phyloP scores from a whole-genome alignment of 1,284 basidiomycete genomes.

The Bondarzewia mesenterica region DNA sequence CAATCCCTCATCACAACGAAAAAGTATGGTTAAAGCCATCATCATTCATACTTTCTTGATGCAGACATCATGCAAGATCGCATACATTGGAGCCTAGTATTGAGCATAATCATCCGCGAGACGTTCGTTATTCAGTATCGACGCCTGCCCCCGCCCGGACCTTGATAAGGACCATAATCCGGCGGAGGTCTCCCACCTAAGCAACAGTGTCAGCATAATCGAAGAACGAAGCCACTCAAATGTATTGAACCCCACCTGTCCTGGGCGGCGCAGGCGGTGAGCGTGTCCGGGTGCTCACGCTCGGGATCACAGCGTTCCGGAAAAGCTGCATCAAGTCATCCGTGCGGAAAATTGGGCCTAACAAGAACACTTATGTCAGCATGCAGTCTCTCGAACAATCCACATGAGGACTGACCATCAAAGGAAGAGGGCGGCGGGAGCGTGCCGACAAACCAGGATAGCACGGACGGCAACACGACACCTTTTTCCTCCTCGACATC shows the following conservation, averaged over 20 bases:
- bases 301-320: conserved; percentile 69
- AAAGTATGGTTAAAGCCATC: too few species aligned
- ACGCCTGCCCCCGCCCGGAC: conserved; percentile 24
- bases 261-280: conserved; percentile 35
- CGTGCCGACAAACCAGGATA: conserved; percentile 76
- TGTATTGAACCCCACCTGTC: too few species aligned
- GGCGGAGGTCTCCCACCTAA: conserved; percentile 33
- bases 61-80: too few species aligned
- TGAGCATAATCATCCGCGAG: too few species aligned
- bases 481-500: conserved; percentile 36
- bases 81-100: too few species aligned
- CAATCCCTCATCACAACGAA: too few species aligned
- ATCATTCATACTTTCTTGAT: too few species aligned
- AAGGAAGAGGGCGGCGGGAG: conserved; percentile 67
- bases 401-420: conserved; percentile 63
- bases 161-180: conserved; percentile 37
- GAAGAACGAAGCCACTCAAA: background rate
- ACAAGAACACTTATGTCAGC: conserved; percentile 4
- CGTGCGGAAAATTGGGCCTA: conserved; percentile 80
- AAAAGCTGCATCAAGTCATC: conserved; percentile 82
- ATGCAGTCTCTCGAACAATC: conserved; percentile 8
- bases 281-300: conserved; percentile 33
- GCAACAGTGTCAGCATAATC: background rate
- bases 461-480: conserved; percentile 50
- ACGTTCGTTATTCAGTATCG: too few species aligned